A percentile compares a stretch with the other conserved stretches of the same genome.
phyloP scores from a whole-genome alignment of 2,329 filamentous ascomycete species.

The Chrysosphaeria jannelii region DNA sequence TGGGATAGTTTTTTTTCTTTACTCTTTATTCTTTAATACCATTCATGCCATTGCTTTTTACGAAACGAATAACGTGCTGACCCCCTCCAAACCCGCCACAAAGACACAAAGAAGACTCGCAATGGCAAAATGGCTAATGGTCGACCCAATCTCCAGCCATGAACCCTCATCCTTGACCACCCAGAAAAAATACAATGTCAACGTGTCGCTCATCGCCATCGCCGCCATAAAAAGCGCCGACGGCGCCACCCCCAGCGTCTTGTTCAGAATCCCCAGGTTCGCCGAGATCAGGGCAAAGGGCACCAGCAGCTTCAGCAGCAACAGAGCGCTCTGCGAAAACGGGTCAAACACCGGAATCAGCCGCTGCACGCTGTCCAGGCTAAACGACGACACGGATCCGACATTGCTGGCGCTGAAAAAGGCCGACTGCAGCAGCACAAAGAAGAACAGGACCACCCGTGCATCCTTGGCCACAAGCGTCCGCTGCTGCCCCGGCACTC shows the following conservation, averaged over 20 bases:
- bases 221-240: conserved; percentile 83
- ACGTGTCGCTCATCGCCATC: conserved; percentile 67
- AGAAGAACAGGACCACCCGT: conserved; percentile 77
- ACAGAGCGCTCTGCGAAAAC: conserved; percentile 63
- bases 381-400: conserved; percentile 79
- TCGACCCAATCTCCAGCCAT: conserved; percentile 93
- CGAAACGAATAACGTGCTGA: conserved; percentile 59
- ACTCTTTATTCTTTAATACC: too few species aligned
- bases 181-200: conserved; percentile 94
- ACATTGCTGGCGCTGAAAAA: conserved; percentile 97
- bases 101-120: conserved; percentile 74
- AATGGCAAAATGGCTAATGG: conserved; percentile 86
- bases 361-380: conserved; percentile 62
- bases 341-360: conserved; percentile 82
- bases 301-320: conserved; percentile 72
- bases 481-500: neutral
- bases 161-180: conserved; percentile 88
- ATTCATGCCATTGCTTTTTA: too few species aligned
- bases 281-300: conserved; percentile 82
- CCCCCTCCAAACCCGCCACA: conserved; percentile 58
- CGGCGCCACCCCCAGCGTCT: conserved; percentile 52
- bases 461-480: conserved; percentile 20
- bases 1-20: conserved; percentile 17
- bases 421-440: conserved; percentile 75
- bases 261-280: conserved; percentile 80